Base-by-base conservation (phyloP, 2,329 filamentous ascomycete species). In the Colletotrichum tofieldiae region DNA sequence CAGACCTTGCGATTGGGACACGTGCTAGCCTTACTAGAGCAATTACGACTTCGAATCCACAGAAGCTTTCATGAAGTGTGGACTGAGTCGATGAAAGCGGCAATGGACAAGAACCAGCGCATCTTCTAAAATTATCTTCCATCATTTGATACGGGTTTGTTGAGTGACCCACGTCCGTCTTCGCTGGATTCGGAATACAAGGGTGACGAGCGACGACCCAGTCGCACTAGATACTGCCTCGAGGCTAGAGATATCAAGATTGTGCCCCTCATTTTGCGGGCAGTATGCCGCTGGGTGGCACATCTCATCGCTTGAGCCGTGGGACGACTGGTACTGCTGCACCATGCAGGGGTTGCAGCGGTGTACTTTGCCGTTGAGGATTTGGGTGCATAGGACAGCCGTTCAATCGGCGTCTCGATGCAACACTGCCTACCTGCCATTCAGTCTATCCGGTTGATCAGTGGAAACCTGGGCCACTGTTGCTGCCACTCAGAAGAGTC, bases 281-380 rank as follows among this genome's bases (percentile, higher is more conserved):
- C 32, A 14, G 7, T 37, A n/a, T 35, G 58, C 29, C 5, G 59
- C 51, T 29, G 35, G 6, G 18, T 16, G n/a, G 32, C 12, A 39
- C 52, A 43, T 45, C 59, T 26, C 20, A n/a, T 32, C 23, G 6
- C 14, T 55, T 35, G 56, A 56, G n/a, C 68, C 64, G 45, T 56
- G 41, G 65, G 20, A 54, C 37, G 20, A 54, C 37, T 20, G 59
- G 59, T 16, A 64, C 16, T 26, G 32, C n/a, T 55, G 63, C 64
- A 49, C 20, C 49, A 12, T 51, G 43, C 65, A 71, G 68, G 56
- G 68, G 58, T 35, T n/a, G 20, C 41, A 29, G 63, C 35, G 56
- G 37, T 56, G 49, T 41, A 41, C 47, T 18, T 26, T 43, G 41
- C 9, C 5, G 18, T 26, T 12, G n/a, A 41, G 32, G 32, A 18